Base-by-base conservation (phyloP, 768 basidiomycete genomes). In the Albatrellus ellisii region DNA sequence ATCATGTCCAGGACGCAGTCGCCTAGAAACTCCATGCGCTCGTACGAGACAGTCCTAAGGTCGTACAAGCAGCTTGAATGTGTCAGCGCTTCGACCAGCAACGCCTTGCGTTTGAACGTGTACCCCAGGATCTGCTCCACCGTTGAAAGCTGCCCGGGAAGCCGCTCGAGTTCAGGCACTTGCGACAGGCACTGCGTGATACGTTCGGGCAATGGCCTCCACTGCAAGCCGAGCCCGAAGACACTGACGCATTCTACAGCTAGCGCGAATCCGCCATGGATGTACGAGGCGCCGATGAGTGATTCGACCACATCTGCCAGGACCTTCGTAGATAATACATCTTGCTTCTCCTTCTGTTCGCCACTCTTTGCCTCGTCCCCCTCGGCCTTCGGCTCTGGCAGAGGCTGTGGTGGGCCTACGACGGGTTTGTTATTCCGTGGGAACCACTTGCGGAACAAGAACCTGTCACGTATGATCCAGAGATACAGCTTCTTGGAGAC, bases 261-360 rank as follows among this genome's bases (percentile, higher is more conserved):
- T 1, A 78, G 59, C 36, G 71, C 63, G 39, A 80, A 73, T 7
- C 76, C 69, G 0, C 82, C 81, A 45, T 79, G 70, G 4, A 81
- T 56, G 56, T 78, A 83, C 0, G 80, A 70, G 5, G 85, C 86
- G 1, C 88, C 89, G 20, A 90, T 79, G 10, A 87, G 60, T 2
- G 86, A 73, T 59, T 94, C 89, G 4, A 89, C 69, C 4, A 89
- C 79, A 47, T 92, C 89, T 1, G 85, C 85, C 26, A 91, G 65
- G 45, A 85, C 74, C 66, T 92, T 92, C 2, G 81, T 85, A 2
- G 83, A 87, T 21, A 87, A 50, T 14, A 67, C 53, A 67, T 53
- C 41, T 63, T 17, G 43, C 42, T 37, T n/a, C n/a, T n/a, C n/a
- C n/a, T n/a, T n/a, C n/a, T n/a, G n/a, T n/a, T n/a, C n/a, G n/a